phyloP scores from a whole-genome alignment of 2,329 filamentous ascomycete species.

The Aspergillus viridinutans region DNA sequence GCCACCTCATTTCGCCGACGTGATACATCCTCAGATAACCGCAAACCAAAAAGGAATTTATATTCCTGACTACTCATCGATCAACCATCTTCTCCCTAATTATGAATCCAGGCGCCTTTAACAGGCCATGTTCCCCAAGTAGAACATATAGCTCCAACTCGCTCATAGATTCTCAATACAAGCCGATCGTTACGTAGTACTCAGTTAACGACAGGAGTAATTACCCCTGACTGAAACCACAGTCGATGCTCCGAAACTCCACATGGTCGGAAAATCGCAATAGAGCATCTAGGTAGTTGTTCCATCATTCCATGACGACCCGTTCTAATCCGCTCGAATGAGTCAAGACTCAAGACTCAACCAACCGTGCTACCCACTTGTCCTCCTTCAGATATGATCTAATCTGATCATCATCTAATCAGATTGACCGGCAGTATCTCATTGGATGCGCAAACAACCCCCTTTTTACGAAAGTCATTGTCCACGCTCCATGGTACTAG shows the following conservation, averaged over 20 bases:
- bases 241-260: background rate
- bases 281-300: background rate
- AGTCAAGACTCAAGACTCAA: background rate
- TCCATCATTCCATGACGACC: background rate
- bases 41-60: no score
- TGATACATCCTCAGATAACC: no score
- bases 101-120: background rate
- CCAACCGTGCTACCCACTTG: no score
- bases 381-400: constrained; percentile 3
- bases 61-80: background rate
- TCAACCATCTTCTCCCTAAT: background rate
- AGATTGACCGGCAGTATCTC: constrained; percentile 4
- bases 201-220: background rate
- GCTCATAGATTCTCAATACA: background rate
- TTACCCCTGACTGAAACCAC: background rate
- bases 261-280: background rate
- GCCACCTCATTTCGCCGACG: background rate
- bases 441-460: constrained; percentile 1
- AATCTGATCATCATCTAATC: constrained; percentile 20
- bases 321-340: background rate
- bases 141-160: background rate
- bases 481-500: background rate
- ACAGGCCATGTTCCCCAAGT: background rate
- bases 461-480: background rate
- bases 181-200: background rate